Evolutionary conservation across 371 early-diverging fungal species (phyloP), one percentile per base, ranked within the genome.

Genomic region (Zancudomyces culisetae): DNA sequence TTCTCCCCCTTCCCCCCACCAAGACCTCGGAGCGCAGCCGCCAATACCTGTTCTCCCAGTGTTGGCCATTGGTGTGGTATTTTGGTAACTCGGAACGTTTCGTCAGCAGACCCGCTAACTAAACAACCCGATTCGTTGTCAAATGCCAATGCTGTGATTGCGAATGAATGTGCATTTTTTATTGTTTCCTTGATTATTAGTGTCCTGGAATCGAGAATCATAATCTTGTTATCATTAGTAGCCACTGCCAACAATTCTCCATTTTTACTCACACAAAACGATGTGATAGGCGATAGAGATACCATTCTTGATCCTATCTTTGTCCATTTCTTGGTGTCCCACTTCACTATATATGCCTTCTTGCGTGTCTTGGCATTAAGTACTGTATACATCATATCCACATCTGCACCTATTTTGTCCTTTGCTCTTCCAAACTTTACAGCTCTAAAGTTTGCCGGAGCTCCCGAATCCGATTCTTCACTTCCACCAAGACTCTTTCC

Each of bases 41-140:
- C 10, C 35, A 35, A 35, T 10, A 35, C 15, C 15, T 15, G 6
- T 15, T 58, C 64, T 1, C 43, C 1, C 3, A 56, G 55, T 18
- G 63, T 59, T 3, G 62, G 62, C 66, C 66, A 67, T 10, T 8
- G 13, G 21, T 69, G 57, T 21, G 83, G 83, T 20, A 83, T 58
- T 23, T 48, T 45, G 19, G 72, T 64, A 30, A 78, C 66, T 20
- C 69, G 65, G 55, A 79, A 80, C 1, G 71, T 70, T 42, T 71
- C 74, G 47, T 83, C 83, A 1, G 78, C 79, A 4, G 83, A 83
- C 0, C 72, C 82, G 54, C 74, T 83, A 21, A 73, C 71, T 29
- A 83, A 49, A 40, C 71, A 52, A 2, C 69, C 68, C 28, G 70
- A 66, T 43, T 75, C 72, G 39, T 56, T 70, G 49, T 73, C 78